Evolutionary conservation across 208 protist genomes (phyloP).

Genomic region (Leishmania braziliensis): DNA sequence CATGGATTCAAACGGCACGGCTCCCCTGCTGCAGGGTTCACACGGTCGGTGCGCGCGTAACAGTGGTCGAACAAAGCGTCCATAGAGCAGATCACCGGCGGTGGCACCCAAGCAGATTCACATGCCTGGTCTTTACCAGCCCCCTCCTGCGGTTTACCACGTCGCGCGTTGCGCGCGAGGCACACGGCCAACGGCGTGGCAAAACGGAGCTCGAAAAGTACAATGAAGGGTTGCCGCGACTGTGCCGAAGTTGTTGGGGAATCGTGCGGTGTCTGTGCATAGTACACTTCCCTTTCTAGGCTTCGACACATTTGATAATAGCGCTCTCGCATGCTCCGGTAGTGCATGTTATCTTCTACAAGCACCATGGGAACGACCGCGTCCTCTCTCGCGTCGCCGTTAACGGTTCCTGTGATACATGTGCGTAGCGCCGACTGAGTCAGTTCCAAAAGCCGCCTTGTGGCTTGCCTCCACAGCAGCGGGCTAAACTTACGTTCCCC

Average conservation of each 20-base stretch:
- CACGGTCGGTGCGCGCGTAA: not conserved
- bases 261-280: not conserved
- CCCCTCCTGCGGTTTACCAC: not conserved
- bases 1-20: not conserved
- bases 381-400: not conserved
- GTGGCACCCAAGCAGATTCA: slow-evolving; percentile 33
- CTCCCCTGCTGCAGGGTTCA: not conserved
- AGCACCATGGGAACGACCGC: slow-evolving; percentile 43
- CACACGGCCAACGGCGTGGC: slow-evolving; percentile 46
- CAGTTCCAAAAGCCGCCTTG: slow-evolving; percentile 12
- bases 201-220: slow-evolving; percentile 56
- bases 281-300: slow-evolving; percentile 4
- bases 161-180: slow-evolving; percentile 44
- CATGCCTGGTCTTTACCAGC: not conserved
- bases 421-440: slow-evolving; percentile 9
- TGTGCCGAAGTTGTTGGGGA: not conserved
- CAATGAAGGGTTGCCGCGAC: slow-evolving; percentile 12
- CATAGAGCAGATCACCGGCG: slow-evolving; percentile 59
- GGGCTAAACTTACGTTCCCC: slow-evolving; percentile 1
- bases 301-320: slow-evolving; percentile 68
- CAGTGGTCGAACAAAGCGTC: slow-evolving; percentile 51
- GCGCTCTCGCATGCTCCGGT: slow-evolving; percentile 71
- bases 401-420: not conserved
- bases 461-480: not conserved
- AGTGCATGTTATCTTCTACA: slow-evolving; percentile 84